Percentiles rank a stretch among this genome's conserved stretches.
Evolutionary conservation across 768 basidiomycete species (phyloP).

Genomic region (Hygrocybe punicea): DNA sequence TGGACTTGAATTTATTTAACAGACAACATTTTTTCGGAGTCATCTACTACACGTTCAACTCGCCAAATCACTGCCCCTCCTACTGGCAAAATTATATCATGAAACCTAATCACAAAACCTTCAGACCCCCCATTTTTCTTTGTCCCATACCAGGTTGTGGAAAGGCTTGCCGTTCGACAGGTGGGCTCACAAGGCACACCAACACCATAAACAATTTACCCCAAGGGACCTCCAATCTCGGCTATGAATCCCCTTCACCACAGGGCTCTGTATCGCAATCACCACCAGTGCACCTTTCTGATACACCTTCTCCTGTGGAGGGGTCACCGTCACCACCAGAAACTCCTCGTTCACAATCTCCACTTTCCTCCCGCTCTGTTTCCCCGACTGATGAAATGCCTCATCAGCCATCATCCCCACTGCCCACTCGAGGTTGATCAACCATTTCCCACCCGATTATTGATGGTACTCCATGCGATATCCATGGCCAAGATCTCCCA

Average conservation of each 20-base stretch:
- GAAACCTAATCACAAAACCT: neutral
- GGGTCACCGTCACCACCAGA: neutral
- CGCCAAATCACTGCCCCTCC: too few relatives aligned
- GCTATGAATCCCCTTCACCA: neutral
- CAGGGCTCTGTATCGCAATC: too few relatives aligned
- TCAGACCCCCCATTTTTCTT: neutral
- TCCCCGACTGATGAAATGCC: neutral
- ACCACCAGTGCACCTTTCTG: neutral
- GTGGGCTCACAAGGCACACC: neutral
- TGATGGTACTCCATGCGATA: constrained; percentile 1
- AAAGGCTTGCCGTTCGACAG: neutral
- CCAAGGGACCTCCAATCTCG: neutral
- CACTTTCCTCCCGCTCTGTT: neutral
- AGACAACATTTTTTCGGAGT: neutral
- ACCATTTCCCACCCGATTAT: neutral
- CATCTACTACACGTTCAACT: too few relatives aligned
- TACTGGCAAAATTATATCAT: neutral
- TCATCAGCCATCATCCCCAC: neutral
- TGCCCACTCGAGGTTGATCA: neutral
- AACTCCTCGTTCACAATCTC: neutral
- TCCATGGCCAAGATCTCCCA: neutral
- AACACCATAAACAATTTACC: neutral
- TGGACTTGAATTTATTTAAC: neutral
- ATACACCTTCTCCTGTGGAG: neutral
- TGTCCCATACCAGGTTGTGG: neutral